These are phyloP conservation scores for Bremia lactucae DNA, from an alignment of 352 stramenopile species.

Conservation along the genomic window DNA sequence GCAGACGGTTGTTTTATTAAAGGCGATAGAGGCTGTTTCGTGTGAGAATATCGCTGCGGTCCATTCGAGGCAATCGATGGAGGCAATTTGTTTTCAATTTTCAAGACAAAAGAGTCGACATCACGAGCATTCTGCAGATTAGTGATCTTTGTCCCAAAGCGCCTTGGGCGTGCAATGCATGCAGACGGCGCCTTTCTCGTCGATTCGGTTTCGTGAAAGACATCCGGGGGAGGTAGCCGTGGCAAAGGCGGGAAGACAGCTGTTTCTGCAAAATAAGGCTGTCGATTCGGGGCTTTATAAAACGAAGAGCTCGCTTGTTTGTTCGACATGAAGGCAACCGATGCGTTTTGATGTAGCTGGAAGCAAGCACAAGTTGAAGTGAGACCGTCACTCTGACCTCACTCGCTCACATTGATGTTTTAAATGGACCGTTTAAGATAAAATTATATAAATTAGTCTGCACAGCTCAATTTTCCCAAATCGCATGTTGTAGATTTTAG, in stretches of 20 bases:
- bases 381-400: constrained; percentile 9
- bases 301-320: constrained; percentile 5
- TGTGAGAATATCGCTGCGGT: constrained; percentile 12
- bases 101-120: neutral
- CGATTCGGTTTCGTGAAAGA: neutral
- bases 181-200: neutral
- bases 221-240: constrained; percentile 13
- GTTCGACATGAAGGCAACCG: constrained; percentile 7
- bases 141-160: constrained; percentile 6
- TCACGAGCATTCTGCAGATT: neutral
- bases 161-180: neutral
- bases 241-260: constrained; percentile 13
- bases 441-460: no score
- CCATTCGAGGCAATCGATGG: neutral
- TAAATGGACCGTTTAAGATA: no score
- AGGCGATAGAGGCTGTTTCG: constrained; percentile 8
- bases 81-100: constrained; percentile 4
- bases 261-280: neutral
- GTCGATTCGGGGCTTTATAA: neutral
- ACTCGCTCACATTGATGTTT: no score
- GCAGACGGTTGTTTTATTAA: neutral
- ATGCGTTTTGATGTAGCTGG: neutral
- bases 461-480: no score
- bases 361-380: constrained; percentile 13
- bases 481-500: no score